Base-by-base conservation (phyloP, 2,329 filamentous ascomycete genomes). In the Aureobasidium melanogenum region DNA sequence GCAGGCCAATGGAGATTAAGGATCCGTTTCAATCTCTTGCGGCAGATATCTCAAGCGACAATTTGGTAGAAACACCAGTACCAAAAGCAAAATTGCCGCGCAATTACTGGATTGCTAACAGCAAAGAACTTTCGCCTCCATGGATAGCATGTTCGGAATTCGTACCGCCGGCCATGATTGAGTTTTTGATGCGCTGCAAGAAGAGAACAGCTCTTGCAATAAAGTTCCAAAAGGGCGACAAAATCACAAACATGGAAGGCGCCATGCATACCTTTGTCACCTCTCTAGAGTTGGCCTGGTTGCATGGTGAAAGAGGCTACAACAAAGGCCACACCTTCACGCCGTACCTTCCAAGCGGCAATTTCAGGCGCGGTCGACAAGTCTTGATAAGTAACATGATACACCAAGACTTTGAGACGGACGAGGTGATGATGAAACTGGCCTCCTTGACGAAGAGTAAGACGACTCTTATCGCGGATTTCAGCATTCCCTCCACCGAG, bases 171-270 rank as follows among this genome's bases (percentile, higher is more conserved):
- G 44, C 22, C 22, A 39, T 50, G 32, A 24, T 59, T 10, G 56
- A 48, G 28, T 50, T 28, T 14, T 30, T 59, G 19, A 59, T 59
- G 56, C 32, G 43, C 34, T 36, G 30, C n/a, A 59, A 59, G 34
- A 59, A 59, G 44, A 34, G 32, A 15, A 14, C n/a, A 5, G 56
- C 56, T 15, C 14, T 59, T 28, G 44, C 34, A 5, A 34, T 22
- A 1, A 59, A 59, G 26, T 59, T 44, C 34, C n/a, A 39, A 26
- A 32, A 41, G 22, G 56, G 56, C 15, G 57, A 60, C 28, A 26
- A 60, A 12, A 60, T 60, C 36, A 60, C 57, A 10, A 60, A 60
- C 28, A 60, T 60, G 57, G 57, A 60, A 15, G 57, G 57, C 28
- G 57, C 57, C 12, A 32, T 60, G 36, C 46, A 60, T 36, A 60